Base-by-base conservation (phyloP, 176 grass and related monocot genomes). In the Themeda triandra region DNA sequence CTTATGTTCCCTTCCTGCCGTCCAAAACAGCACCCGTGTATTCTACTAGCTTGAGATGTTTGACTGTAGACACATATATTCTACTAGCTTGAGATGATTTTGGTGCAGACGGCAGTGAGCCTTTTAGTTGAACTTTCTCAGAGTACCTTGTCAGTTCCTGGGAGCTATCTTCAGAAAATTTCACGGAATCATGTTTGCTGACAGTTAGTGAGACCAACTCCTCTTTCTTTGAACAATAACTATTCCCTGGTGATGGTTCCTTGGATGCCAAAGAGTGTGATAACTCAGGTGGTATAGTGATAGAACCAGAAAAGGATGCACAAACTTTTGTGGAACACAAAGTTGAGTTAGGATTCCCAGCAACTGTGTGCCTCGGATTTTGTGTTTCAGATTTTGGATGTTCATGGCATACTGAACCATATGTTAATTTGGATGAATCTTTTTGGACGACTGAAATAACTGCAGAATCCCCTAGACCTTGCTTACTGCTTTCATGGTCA, bases 61-160 rank as follows among this genome's bases (percentile, higher is more conserved):
- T 94, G 74, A 70, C 54, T 39, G 86, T 70, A 86, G 92, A 76
- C 48, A 53, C 51, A 75, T 74, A 28, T 71, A 80, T 75, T 92
- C 83, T 95, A 65, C 85, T 93, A 77, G 58, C 70, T 81, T 92
- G 93, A 66, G 85, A 88, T 80, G 79, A 85, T 82, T 92, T 97
- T 66, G 85, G 79, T 71, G 76, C 54, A 94, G 86, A 89, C 58
- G 75, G 73, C 24, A 72, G 53, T 42, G 81, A 92, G n/a, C 75
- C 80, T 87, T 92, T 95, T 54, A 45, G 74, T 66, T 83, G 89
- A 85, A 83, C 80, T 88, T 95, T 95, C 75, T 88, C 90, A 79
- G 87, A 83, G 56, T 78, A 67, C 75, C 85, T 88, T 45, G 64
- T 85, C 39, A 66, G 62, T 44, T 85, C 87, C 83, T 90, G 77